These are phyloP conservation scores for Gossypium aridum DNA, from an alignment of 441 rosid species.

Conservation along the genomic window DNA sequence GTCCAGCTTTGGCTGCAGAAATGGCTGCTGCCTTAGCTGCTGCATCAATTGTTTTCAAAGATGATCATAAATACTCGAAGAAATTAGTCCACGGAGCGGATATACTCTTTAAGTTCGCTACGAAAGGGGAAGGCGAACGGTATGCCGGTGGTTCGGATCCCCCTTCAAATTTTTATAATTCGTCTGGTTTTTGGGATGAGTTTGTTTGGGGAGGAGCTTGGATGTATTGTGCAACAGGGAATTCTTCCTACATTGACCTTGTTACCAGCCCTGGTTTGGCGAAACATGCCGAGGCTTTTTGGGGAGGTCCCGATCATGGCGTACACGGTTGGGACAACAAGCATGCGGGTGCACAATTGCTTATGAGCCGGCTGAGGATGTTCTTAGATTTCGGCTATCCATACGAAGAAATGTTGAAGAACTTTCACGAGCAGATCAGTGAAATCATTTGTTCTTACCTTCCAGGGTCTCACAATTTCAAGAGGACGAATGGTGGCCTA, in stretches of 20 bases:
- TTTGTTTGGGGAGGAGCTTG: constrained; percentile 86
- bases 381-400: constrained; percentile 90
- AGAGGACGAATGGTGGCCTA: constrained; percentile 68
- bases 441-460: constrained; percentile 74
- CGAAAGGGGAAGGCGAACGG: constrained; percentile 58
- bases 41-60: constrained; percentile 93
- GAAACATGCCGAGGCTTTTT: constrained; percentile 61
- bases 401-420: constrained; percentile 65
- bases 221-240: constrained; percentile 92
- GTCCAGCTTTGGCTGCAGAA: constrained; percentile 86
- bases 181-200: constrained; percentile 74
- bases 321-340: constrained; percentile 95
- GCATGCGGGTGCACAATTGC: constrained; percentile 81
- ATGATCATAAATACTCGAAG: constrained; percentile 58
- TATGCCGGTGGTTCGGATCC: constrained; percentile 50
- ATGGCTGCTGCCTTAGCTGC: constrained; percentile 93
- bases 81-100: constrained; percentile 79
- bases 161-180: constrained; percentile 53
- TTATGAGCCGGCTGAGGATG: constrained; percentile 66
- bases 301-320: constrained; percentile 52
- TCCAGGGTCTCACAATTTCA: constrained; percentile 52
- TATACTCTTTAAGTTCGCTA: constrained; percentile 53
- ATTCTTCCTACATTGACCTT: constrained; percentile 52
- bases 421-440: constrained; percentile 72
- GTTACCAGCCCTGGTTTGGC: constrained; percentile 54